Evolutionary conservation across 331 rosid species (phyloP), one percentile per base, ranked within the genome.

Genomic region (Malus hybrid): DNA sequence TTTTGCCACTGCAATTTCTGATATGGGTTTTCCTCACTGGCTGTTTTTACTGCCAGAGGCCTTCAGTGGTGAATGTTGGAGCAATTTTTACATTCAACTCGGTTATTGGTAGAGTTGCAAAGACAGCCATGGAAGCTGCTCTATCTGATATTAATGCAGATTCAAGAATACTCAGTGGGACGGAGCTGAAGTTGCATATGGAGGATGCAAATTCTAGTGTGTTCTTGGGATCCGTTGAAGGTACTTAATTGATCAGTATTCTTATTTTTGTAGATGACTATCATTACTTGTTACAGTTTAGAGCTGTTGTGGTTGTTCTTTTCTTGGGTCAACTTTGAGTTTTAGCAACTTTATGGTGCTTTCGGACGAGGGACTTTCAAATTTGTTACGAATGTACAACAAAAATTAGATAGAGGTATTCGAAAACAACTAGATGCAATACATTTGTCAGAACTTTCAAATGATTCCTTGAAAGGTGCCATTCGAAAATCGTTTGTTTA

Each of bases 171-270:
- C 97, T 93, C 69, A 79, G 73, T 1, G 93, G 92, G 32, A 90
- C 89, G 1, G 24, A 81, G 24, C 89, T 94, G 48, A 74, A 39
- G 4, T 73, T 90, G 87, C 33, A 85, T 20, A 42, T 6, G 86
- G 78, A 73, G 69, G 93, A 94, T 77, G 75, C 91, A 52, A 34
- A 80, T 81, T 86, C 87, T 73, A 94, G 82, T 76, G 93, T 80
- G 64, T 90, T 94, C 86, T 30, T 90, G 73, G 99, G 93, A 64
- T 75, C 96, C 57, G 77, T 91, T 77, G 95, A 85, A 90, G 99
- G 97, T 94, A 84, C 44, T 18, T 57, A 42, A 18, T 18, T 26
- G 28, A 57, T 22, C 39, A 22, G 15, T 56, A 32, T 16, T 67
- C 36, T 71, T 77, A 24, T 56, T 28, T 36, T 2, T 20, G 19